Evolutionary conservation across 345 rosid species (phyloP).

Genomic region (Mercurialis annua): DNA sequence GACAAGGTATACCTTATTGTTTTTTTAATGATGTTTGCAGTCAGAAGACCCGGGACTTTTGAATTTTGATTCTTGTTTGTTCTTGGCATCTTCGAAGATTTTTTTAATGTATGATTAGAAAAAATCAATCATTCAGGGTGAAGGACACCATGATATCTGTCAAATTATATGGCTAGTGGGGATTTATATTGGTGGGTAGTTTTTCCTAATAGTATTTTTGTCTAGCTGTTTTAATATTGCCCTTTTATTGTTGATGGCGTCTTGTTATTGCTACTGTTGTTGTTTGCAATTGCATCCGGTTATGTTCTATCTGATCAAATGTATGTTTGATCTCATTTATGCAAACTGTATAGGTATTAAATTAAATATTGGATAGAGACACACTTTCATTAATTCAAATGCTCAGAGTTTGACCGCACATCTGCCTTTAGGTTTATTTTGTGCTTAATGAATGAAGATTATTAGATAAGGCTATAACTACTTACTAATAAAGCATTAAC

Average conservation of each 20-base stretch:
- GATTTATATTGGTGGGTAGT: background rate
- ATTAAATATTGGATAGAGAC: background rate
- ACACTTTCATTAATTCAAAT: background rate
- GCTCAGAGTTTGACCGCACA: background rate
- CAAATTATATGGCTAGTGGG: background rate
- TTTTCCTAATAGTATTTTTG: background rate
- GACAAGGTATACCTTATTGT: constrained; percentile 51
- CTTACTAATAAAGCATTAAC: background rate
- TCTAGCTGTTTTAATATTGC: background rate
- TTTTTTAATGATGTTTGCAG: background rate
- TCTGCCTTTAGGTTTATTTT: background rate
- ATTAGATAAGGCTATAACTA: too few species aligned
- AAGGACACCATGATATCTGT: background rate
- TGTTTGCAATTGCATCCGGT: background rate
- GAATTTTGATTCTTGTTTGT: background rate
- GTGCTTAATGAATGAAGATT: background rate
- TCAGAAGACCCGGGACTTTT: background rate
- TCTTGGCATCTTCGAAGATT: background rate
- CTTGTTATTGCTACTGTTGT: background rate
- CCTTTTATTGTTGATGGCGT: background rate
- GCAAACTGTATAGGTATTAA: background rate
- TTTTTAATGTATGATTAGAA: background rate
- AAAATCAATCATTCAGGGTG: background rate
- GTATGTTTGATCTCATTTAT: too few species aligned
- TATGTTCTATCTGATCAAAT: background rate